A percentile compares a stretch with the other conserved stretches of the same genome.
phyloP scores from a whole-genome alignment of 108 stramenopile species.

The Cyclotella atomus region DNA sequence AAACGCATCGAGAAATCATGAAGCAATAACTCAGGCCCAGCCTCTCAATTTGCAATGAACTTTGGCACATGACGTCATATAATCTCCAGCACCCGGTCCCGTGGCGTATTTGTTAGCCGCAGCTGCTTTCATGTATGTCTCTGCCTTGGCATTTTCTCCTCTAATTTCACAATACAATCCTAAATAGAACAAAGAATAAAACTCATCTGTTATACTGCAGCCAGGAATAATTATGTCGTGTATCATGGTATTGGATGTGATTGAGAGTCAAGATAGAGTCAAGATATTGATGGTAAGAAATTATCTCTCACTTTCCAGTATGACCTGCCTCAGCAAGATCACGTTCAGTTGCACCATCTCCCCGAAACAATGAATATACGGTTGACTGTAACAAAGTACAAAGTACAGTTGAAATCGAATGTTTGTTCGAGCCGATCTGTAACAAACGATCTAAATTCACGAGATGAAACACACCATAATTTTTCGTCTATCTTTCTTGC shows the following conservation, averaged over 20 bases:
- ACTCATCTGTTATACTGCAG: conserved; percentile 58
- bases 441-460: no score
- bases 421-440: neutral
- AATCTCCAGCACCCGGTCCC: conserved; percentile 59
- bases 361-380: conserved; percentile 68
- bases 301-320: conserved; percentile 45
- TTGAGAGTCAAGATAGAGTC: no score
- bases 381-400: conserved; percentile 22
- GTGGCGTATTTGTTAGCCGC: conserved; percentile 60
- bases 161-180: conserved; percentile 58
- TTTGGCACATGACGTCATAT: conserved; percentile 75
- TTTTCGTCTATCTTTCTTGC: conserved; percentile 62
- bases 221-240: no score
- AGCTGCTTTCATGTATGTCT: conserved; percentile 65
- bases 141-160: conserved; percentile 61
- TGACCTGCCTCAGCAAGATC: conserved; percentile 65
- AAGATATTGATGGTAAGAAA: no score
- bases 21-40: conserved; percentile 59
- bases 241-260: no score
- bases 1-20: no score
- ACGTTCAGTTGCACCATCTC: conserved; percentile 65
- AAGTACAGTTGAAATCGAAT: neutral
- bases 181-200: conserved; percentile 72
- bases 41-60: conserved; percentile 62
- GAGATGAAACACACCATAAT: conserved; percentile 67